Evolutionary conservation across 306 rosid species (phyloP).

Genomic region (Potentilla sterilis): DNA sequence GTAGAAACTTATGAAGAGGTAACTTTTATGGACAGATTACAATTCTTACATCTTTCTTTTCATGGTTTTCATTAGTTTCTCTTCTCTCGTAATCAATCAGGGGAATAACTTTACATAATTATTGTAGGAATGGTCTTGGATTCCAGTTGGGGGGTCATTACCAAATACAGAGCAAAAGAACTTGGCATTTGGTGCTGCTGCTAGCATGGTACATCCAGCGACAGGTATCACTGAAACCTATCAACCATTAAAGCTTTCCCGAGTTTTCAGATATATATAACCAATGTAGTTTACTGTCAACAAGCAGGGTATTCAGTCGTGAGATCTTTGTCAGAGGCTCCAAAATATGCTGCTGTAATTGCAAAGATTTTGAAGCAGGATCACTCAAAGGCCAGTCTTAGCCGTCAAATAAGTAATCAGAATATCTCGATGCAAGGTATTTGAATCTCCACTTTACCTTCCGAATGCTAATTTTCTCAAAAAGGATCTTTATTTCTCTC

Average conservation of each 20-base stretch:
- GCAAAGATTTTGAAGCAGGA: constrained; percentile 70
- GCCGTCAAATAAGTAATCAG: constrained; percentile 36
- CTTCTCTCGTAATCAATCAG: constrained; percentile 10
- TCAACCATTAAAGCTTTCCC: not conserved
- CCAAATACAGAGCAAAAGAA: constrained; percentile 95
- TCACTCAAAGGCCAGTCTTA: constrained; percentile 31
- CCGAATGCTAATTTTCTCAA: not conserved
- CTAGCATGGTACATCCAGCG: constrained; percentile 99
- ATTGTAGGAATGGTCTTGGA: constrained; percentile 94
- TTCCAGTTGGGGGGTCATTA: constrained; percentile 96
- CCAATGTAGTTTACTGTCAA: constrained; percentile 16
- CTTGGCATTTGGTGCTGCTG: constrained; percentile 98
- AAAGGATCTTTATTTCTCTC: not conserved
- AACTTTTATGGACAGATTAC: constrained; percentile 22
- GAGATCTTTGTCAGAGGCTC: constrained; percentile 98
- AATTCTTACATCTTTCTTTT: constrained; percentile 11
- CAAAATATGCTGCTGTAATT: constrained; percentile 84
- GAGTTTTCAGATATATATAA: constrained; percentile 21
- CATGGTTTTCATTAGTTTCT: not conserved
- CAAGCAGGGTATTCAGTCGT: constrained; percentile 88
- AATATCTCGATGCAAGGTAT: constrained; percentile 81
- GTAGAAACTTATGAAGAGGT: constrained; percentile 86
- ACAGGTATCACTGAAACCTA: constrained; percentile 49
- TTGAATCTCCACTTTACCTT: not conserved
- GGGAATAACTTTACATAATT: constrained; percentile 18